Evolutionary conservation across 164 flowering plant species (phyloP).

Genomic region (Stephania japonica): DNA sequence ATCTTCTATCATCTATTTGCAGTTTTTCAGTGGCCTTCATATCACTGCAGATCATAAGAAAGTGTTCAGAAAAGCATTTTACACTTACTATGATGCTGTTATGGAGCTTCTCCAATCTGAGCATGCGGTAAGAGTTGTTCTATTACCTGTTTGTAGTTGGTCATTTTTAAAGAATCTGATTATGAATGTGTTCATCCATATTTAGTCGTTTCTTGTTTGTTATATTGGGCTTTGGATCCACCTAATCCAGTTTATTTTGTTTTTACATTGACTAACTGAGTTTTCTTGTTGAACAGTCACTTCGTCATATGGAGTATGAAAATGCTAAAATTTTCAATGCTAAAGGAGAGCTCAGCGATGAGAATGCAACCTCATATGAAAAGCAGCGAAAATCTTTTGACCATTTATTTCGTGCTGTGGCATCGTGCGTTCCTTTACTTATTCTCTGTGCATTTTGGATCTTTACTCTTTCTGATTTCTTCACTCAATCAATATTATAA

Average conservation of each 20-base stretch:
- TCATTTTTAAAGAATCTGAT: background rate
- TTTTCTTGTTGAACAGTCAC: slow-evolving; percentile 40
- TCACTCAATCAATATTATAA: background rate
- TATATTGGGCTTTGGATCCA: background rate
- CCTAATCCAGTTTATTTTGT: background rate
- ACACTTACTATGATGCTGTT: slow-evolving; percentile 71
- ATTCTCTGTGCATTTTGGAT: background rate
- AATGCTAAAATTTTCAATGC: slow-evolving; percentile 87
- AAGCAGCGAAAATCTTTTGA: slow-evolving; percentile 91
- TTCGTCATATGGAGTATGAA: slow-evolving; percentile 91
- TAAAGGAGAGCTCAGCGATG: slow-evolving; percentile 95
- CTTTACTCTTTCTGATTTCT: background rate
- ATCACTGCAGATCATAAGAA: slow-evolving; percentile 90
- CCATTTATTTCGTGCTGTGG: slow-evolving; percentile 74
- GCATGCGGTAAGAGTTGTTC: slow-evolving; percentile 61
- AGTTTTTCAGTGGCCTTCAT: slow-evolving; percentile 80
- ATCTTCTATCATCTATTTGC: slow-evolving; percentile 14
- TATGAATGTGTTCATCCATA: background rate
- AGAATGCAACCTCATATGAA: slow-evolving; percentile 77
- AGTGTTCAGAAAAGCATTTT: slow-evolving; percentile 63
- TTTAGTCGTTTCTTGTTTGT: background rate
- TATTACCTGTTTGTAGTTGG: background rate
- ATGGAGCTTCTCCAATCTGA: slow-evolving; percentile 80
- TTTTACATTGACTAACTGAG: background rate
- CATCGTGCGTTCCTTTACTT: slow-evolving; percentile 55